Conservation (phyloP, 371 early-diverging fungal species). For the Mucor circinelloides region DNA sequence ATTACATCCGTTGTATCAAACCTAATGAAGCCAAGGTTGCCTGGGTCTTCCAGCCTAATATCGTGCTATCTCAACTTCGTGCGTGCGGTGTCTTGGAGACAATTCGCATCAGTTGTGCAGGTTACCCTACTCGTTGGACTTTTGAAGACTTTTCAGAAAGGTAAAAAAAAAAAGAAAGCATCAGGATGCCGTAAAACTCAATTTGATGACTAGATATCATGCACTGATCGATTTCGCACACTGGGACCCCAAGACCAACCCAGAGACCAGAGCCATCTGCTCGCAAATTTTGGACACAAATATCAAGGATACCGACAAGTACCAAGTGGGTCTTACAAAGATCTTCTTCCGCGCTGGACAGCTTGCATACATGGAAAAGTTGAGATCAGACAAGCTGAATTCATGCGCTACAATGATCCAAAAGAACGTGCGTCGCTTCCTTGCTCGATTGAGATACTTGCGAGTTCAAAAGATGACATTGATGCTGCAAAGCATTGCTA, state of each 20-base stretch:
- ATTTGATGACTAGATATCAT: slow-evolving; percentile 56
- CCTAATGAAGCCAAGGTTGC: slow-evolving; percentile 93
- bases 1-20: slow-evolving; percentile 98
- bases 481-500: slow-evolving; percentile 62
- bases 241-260: slow-evolving; percentile 60
- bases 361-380: slow-evolving; percentile 91
- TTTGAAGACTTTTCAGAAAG: slow-evolving; percentile 90
- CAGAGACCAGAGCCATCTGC: slow-evolving; percentile 58
- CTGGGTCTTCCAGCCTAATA: slow-evolving; percentile 88
- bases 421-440: slow-evolving; percentile 82
- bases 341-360: slow-evolving; percentile 99
- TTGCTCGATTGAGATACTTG: slow-evolving; percentile 70
- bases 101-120: slow-evolving; percentile 98
- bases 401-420: slow-evolving; percentile 83
- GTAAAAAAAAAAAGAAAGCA: background rate
- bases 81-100: slow-evolving; percentile 99
- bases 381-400: slow-evolving; percentile 79
- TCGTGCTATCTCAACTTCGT: slow-evolving; percentile 94
- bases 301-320: slow-evolving; percentile 83
- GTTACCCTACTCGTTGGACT: slow-evolving; percentile 94
- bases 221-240: slow-evolving; percentile 72
- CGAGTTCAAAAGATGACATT: slow-evolving; percentile 55
- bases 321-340: slow-evolving; percentile 96
- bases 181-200: background rate
- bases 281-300: slow-evolving; percentile 67